Conservation (phyloP, 768 basidiomycete species). For the Naganishia vishniacii region DNA sequence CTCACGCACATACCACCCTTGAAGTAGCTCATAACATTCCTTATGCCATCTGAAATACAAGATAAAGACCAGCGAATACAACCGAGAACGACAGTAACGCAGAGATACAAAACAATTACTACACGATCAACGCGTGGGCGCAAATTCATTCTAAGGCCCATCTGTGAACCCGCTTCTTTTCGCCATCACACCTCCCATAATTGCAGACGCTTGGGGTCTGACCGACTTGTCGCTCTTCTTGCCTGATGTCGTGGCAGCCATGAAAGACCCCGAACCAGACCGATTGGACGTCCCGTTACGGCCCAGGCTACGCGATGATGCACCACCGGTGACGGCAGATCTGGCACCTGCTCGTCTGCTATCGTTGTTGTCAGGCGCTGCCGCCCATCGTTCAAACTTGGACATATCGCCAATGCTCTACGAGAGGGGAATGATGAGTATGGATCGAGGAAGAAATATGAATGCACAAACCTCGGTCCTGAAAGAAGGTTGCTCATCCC, state of each 20-base stretch:
- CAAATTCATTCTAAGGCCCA: neutral
- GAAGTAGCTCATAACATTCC: too few species aligned
- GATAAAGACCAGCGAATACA: too few species aligned
- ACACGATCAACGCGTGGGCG: too few species aligned
- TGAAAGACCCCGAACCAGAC: neutral
- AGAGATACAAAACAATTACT: too few species aligned
- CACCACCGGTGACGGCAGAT: conserved; percentile 2
- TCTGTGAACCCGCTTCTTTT: conserved; percentile 17
- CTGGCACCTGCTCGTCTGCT: conserved; percentile 8
- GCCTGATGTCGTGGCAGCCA: too few species aligned
- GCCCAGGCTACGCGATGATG: neutral
- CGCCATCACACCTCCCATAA: conserved; percentile 14
- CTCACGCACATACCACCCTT: too few species aligned
- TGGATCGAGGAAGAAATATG: neutral
- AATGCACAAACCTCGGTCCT: neutral
- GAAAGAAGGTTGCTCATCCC: conserved; percentile 7
- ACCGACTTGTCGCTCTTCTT: conserved; percentile 11
- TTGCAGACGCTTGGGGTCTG: neutral
- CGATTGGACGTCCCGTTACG: conserved; percentile 1
- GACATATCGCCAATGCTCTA: conserved; percentile 2
- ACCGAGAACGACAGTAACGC: too few species aligned
- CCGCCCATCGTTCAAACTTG: conserved; percentile 16
- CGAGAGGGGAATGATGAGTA: neutral
- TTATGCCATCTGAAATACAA: too few species aligned
- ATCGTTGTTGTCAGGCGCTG: neutral